Base-by-base conservation (phyloP, 208 protist species). In the Tritrichomonas musculus region DNA sequence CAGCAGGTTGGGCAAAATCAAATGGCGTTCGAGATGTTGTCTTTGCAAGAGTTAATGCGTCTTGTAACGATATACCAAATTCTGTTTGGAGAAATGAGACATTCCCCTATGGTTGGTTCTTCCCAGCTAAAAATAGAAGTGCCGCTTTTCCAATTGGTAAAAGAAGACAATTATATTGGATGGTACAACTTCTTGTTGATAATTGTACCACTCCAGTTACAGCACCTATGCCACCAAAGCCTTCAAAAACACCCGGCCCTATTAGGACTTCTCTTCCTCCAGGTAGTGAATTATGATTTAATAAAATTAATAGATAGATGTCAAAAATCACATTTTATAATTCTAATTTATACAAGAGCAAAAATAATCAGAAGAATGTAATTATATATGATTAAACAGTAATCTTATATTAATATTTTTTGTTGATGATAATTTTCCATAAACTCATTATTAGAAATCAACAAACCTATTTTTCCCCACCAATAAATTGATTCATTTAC, bases 51-150 rank as follows among this genome's bases (percentile, higher is more conserved):
- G 44, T 88, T 1, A 88, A 88, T 20, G 77, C 77, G 11, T 57
- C 77, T 57, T 88, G 47, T 27, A 88, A 88, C n/a, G 77, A 88
- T 57, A 88, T 88, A 33, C 77, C 77, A 39, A 47, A 53, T 30
- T 39, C 47, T 17, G 47, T 88, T 17, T 88, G 77, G 77, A 53
- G 47, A 57, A 88, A 88, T 39, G 77, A 88, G 47, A 88, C 77
- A 39, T 88, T 30, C 39, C 77, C 77, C 1, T 88, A 88, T 27
- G 77, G 41, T 57, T 88, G 77, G 77, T 53, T 88, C 41, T 88
- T 88, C 77, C 77, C 77, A 88, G 77, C 77, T 11, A 53, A 11
- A 0, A 57, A 88, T 27, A 88, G 47, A 17, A 39, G 17, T 27
- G 14, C 44, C 0, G 41, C 77, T 13, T 88, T 88, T 36, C 77